Evolutionary conservation across 768 basidiomycete genomes (phyloP), one percentile per base, ranked within the genome.

Genomic region (Boletus tylopilopsis): DNA sequence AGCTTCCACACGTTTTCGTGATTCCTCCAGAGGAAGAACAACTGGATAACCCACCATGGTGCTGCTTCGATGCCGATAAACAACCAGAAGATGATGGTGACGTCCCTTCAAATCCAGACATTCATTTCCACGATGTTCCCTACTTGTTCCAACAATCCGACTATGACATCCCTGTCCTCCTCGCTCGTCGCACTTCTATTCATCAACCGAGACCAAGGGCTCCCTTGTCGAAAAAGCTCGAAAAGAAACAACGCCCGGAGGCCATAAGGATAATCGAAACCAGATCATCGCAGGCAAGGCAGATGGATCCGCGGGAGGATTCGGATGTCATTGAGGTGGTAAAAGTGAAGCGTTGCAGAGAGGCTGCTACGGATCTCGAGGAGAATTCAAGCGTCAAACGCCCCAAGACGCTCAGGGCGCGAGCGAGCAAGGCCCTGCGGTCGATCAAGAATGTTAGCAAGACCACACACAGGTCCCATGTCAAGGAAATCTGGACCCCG

Each of bases 11-110:
- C 47, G 78, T 83, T 49, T 79, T 78, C 51, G 73, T 82, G 23
- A 63, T 76, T 32, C 81, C 81, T 15, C 81, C 81, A 19, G 80
- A 77, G 58, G 81, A 84, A 64, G 81, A 83, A 41, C 67, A 68
- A 18, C 61, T 47, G 50, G 60, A 74, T 18, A 68, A 66, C n/a
- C 76, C 76, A 6, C 68, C 78, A 19, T 81, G 76, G 73, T 80
- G 79, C 56, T 81, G 69, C 62, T 82, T 81, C 60, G 73, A 81
- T 59, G 80, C 81, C 21, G 70, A 71, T 42, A 53, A 67, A 46
- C 62, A 46, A 19, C 59, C 61, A 30, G 65, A 63, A 45, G 49
- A 53, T 39, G 50, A 47, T 25, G 23, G 32, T 11, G 48, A 50
- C 53, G 48, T 51, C 35, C 38, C 58, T 25, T 62, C 56, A 18